A percentile compares a stretch with the other conserved stretches of the same genome.
Conservation (phyloP, 306 rosid genomes). For the Bauhinia variegata region DNA sequence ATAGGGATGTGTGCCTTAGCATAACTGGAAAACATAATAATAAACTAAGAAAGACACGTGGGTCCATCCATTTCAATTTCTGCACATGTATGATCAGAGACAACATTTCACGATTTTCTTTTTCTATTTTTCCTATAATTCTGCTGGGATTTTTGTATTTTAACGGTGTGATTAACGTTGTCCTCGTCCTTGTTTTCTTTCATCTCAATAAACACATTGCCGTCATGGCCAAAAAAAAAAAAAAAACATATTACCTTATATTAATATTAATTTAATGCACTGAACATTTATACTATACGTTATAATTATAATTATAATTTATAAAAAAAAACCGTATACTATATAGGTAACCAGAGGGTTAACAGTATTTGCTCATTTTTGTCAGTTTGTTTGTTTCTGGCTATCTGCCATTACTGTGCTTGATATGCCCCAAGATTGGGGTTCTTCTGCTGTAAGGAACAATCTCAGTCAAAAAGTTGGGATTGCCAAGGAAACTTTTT, state of each 20-base stretch:
- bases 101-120: not conserved
- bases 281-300: not conserved
- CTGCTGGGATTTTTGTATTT: not conserved
- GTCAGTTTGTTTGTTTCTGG: slow-evolving; percentile 12
- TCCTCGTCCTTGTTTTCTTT: slow-evolving; percentile 18
- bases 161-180: not conserved
- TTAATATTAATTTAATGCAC: not conserved
- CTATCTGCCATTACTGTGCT: slow-evolving; percentile 20
- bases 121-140: too few species aligned
- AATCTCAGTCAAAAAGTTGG: slow-evolving; percentile 21
- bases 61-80: slow-evolving; percentile 36
- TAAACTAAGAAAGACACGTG: slow-evolving; percentile 31
- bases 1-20: slow-evolving; percentile 22
- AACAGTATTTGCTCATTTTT: not conserved
- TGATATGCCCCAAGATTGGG: not conserved
- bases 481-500: slow-evolving; percentile 12
- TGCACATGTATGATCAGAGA: slow-evolving; percentile 32
- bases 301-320: not conserved
- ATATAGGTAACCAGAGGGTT: not conserved
- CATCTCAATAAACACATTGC: not conserved
- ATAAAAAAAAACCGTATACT: not conserved
- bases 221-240: not conserved
- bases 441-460: slow-evolving; percentile 24
- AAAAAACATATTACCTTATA: not conserved
- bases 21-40: slow-evolving; percentile 17